Evolutionary conservation across 208 protist genomes (phyloP).

Genomic region (Strigomonas culicis): DNA sequence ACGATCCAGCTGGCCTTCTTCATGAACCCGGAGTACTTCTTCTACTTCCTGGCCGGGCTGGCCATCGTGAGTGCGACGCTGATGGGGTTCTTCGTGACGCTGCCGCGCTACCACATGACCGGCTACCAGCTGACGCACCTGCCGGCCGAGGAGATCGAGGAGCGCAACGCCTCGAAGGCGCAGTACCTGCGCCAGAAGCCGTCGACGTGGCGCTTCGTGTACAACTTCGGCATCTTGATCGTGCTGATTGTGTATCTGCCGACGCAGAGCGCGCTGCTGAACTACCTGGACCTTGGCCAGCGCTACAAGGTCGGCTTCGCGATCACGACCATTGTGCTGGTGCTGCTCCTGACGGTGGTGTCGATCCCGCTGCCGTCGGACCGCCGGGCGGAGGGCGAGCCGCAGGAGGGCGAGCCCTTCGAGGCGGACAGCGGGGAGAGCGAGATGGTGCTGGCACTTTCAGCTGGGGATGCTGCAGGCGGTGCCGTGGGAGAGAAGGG

Average conservation of each 20-base stretch:
- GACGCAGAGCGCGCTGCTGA: constrained; percentile 1
- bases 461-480: neutral
- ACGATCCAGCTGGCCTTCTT: constrained; percentile 38
- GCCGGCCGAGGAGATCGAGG: constrained; percentile 14
- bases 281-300: constrained; percentile 16
- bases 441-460: neutral
- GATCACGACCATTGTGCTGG: neutral
- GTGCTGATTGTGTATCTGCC: constrained; percentile 9
- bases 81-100: constrained; percentile 12
- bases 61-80: constrained; percentile 13
- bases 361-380: constrained; percentile 15
- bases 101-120: constrained; percentile 5
- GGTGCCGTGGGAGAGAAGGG: neutral
- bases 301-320: constrained; percentile 21
- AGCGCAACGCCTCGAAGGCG: constrained; percentile 13
- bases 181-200: constrained; percentile 32
- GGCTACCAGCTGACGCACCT: neutral
- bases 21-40: constrained; percentile 15
- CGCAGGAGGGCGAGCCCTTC: neutral
- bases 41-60: constrained; percentile 24
- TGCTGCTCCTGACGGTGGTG: constrained; percentile 10
- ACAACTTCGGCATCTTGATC: constrained; percentile 22
- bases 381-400: neutral
- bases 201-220: constrained; percentile 27
- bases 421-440: neutral